Evolutionary conservation across 164 flowering plant species (phyloP).

Genomic region (Vitis labrusca): DNA sequence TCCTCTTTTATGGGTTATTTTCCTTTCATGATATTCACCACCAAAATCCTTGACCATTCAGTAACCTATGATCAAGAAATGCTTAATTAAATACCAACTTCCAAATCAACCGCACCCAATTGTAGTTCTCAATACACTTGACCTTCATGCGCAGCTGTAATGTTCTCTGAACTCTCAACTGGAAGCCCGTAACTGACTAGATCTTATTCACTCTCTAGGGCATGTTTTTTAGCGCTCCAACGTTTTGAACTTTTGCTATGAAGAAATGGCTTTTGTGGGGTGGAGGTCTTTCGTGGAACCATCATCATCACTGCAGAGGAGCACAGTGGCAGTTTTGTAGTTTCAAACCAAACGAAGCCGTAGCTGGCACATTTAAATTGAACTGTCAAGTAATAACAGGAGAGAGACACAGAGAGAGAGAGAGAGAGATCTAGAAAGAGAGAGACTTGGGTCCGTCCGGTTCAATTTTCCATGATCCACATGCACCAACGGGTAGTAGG

Average conservation of each 20-base stretch:
- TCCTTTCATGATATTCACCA: too few relatives aligned
- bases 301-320: background rate
- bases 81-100: too few relatives aligned
- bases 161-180: too few relatives aligned
- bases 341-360: background rate
- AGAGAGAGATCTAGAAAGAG: background rate
- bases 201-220: too few relatives aligned
- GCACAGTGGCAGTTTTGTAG: background rate
- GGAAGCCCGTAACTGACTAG: too few relatives aligned
- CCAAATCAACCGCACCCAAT: too few relatives aligned
- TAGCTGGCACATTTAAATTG: conserved; percentile 12
- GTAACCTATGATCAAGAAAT: too few relatives aligned
- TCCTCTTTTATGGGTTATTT: too few relatives aligned
- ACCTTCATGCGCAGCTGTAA: too few relatives aligned
- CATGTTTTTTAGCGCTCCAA: too few relatives aligned
- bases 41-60: too few relatives aligned
- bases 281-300: background rate
- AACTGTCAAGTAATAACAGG: background rate
- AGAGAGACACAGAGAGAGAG: background rate
- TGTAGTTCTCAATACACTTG: too few relatives aligned
- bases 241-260: background rate
- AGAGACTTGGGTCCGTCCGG: background rate
- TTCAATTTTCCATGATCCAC: conserved; percentile 26
- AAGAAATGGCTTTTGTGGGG: background rate
- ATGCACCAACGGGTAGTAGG: conserved; percentile 10